Conservation (phyloP, 306 rosid genomes). For the Heteromeles arbutifolia region DNA sequence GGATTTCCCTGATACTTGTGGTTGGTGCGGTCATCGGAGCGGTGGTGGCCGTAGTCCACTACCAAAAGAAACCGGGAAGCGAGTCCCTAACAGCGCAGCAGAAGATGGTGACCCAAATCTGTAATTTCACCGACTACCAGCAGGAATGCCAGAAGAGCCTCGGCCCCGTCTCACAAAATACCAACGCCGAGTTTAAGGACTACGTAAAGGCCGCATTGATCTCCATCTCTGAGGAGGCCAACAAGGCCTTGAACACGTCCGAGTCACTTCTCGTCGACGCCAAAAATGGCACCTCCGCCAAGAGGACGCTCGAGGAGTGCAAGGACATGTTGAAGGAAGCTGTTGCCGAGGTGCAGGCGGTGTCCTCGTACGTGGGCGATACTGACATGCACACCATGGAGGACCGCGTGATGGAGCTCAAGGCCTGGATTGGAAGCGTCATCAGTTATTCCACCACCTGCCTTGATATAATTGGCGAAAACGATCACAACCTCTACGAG, state of each 20-base stretch:
- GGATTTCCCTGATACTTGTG: constrained; percentile 45
- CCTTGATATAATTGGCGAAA: constrained; percentile 27
- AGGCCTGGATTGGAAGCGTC: constrained; percentile 58
- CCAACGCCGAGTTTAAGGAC: constrained; percentile 32
- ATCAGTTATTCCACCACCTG: constrained; percentile 46
- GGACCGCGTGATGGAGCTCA: constrained; percentile 29
- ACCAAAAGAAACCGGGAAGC: neutral
- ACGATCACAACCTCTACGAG: constrained; percentile 17
- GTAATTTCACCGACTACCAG: constrained; percentile 33
- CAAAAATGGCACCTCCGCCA: neutral
- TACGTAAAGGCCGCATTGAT: constrained; percentile 32
- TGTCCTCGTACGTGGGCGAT: constrained; percentile 22
- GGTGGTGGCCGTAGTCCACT: constrained; percentile 24
- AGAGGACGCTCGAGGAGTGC: constrained; percentile 57
- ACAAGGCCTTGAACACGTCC: constrained; percentile 44
- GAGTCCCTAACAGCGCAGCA: neutral
- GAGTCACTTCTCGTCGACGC: constrained; percentile 27
- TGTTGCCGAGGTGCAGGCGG: constrained; percentile 26
- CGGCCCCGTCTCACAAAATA: constrained; percentile 1
- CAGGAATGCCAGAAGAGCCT: constrained; percentile 43
- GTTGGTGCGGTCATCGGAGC: constrained; percentile 58
- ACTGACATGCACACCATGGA: constrained; percentile 17
- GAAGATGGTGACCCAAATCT: constrained; percentile 27
- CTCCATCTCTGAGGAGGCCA: constrained; percentile 25
- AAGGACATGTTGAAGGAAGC: constrained; percentile 47